These are phyloP conservation scores for Verticillium albo-atrum DNA, from an alignment of 2,329 filamentous ascomycete genomes.

Conservation along the genomic window DNA sequence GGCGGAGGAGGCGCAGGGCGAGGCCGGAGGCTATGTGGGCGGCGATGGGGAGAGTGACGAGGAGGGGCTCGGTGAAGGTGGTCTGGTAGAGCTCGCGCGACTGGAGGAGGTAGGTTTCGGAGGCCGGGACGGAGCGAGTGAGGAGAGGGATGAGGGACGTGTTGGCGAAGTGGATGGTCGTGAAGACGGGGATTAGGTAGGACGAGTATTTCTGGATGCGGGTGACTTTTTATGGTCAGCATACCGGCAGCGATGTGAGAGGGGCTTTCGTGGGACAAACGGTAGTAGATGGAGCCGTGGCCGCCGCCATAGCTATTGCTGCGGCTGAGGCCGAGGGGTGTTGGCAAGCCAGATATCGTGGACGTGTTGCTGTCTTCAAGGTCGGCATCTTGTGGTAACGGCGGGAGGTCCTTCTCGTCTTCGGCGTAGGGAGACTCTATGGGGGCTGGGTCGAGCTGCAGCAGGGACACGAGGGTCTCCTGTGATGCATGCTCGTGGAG, in stretches of 20 bases:
- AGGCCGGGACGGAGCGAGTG: conserved; percentile 66
- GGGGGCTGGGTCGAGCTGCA: conserved; percentile 15
- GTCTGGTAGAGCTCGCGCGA: conserved; percentile 92
- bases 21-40: conserved; percentile 76
- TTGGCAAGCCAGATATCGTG: conserved; percentile 34
- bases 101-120: conserved; percentile 84
- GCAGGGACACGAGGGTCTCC: conserved; percentile 14
- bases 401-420: conserved; percentile 41
- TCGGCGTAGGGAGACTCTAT: conserved; percentile 54
- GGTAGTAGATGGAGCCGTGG: conserved; percentile 71
- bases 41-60: conserved; percentile 70
- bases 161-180: conserved; percentile 72
- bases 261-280: conserved; percentile 40
- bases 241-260: background rate
- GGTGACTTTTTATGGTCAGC: no score
- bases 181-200: conserved; percentile 76
- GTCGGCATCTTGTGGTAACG: conserved; percentile 28
- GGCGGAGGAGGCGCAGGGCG: conserved; percentile 69
- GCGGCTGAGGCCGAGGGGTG: conserved; percentile 55
- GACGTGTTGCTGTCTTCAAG: conserved; percentile 22
- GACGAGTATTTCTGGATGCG: conserved; percentile 85
- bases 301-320: conserved; percentile 29
- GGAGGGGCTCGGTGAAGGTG: conserved; percentile 69
- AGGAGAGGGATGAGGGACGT: conserved; percentile 76
- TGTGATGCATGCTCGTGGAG: conserved; percentile 11